phyloP scores from a whole-genome alignment of 805 yeast species.

The Myxozyma melibiosi region DNA sequence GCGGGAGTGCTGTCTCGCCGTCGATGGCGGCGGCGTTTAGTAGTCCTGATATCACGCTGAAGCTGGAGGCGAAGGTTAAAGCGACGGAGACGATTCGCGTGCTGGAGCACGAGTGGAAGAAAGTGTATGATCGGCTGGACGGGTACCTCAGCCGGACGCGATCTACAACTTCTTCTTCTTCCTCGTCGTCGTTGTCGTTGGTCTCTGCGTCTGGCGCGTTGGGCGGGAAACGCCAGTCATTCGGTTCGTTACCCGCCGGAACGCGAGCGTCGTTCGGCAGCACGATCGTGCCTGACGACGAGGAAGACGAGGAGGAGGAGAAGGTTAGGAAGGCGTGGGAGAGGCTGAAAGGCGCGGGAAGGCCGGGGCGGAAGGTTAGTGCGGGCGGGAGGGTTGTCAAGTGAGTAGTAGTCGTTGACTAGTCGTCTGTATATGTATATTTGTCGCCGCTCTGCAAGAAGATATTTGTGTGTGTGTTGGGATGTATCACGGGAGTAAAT shows the following conservation, averaged over 20 bases:
- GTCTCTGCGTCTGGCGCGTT: not conserved
- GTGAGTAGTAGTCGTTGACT: not conserved
- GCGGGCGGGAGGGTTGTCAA: slow-evolving; percentile 28
- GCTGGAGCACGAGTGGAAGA: slow-evolving; percentile 31
- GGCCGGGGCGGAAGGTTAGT: slow-evolving; percentile 22
- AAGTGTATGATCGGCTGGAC: slow-evolving; percentile 26
- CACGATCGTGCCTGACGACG: slow-evolving; percentile 3
- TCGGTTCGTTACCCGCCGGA: not conserved
- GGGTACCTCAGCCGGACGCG: slow-evolving; percentile 5
- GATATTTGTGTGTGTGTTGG: not conserved
- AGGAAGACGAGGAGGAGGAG: slow-evolving; percentile 16
- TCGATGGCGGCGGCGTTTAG: not conserved
- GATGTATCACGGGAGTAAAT: not conserved
- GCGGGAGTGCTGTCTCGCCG: not conserved
- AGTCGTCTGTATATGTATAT: not conserved
- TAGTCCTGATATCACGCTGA: slow-evolving; percentile 13
- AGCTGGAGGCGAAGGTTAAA: slow-evolving; percentile 22
- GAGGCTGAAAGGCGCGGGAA: slow-evolving; percentile 11
- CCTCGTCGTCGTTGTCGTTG: not conserved
- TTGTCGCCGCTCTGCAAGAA: not conserved
- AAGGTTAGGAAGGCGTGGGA: slow-evolving; percentile 20
- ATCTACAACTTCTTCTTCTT: no score
- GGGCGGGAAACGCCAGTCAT: slow-evolving; percentile 1
- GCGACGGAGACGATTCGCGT: slow-evolving; percentile 26
- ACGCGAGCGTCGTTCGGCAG: not conserved